Evolutionary conservation across 345 rosid genomes (phyloP), one percentile per base, ranked within the genome.

Genomic region (Diplotaxis tenuifolia): DNA sequence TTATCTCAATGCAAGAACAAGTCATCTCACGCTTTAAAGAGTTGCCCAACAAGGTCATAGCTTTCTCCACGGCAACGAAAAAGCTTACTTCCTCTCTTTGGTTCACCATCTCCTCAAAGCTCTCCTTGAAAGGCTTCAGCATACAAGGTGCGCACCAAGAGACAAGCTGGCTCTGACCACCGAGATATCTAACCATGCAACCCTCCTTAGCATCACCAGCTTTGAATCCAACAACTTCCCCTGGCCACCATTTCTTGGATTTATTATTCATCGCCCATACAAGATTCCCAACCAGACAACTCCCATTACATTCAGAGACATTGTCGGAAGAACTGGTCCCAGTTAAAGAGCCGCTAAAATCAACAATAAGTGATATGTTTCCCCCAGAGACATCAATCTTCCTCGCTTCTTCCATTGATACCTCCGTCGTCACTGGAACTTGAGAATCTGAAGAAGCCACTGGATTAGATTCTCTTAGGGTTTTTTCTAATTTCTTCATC

Each of bases 201-300:
- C 79, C 83, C 81, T 63, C 34, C 4, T 78, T 58, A 19, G 67
- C 56, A 78, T 38, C 49, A 78, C 32, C 49, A 70, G 81, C 64
- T 75, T 70, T 56, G 56, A 75, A 52, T 84, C 81, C 83, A 38
- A 74, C 68, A 52, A 91, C 74, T 85, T 85, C 89, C 64, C 96
- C 97, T 0, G 96, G 96, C 97, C 98, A 91, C 97, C 98, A 93
- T 47, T 79, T 83, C 40, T 78, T 78, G 70, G 72, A 82, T 71
- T 84, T 87, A 25, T 80, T 6, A 29, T 80, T 82, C 79, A 81
- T 88, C 60, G 83, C 82, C 97, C 96, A 93, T 7, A 93, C 97
- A 62, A 89, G 72, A 81, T 91, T 93, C 22, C 96, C 96, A n/a
- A 79, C 84, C 40, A 59, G 31, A 70, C 78, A 79, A 69, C 31